Evolutionary conservation across 225 moss, liverwort and hornwort genomes (phyloP).

Genomic region (Physcomitrium patens): DNA sequence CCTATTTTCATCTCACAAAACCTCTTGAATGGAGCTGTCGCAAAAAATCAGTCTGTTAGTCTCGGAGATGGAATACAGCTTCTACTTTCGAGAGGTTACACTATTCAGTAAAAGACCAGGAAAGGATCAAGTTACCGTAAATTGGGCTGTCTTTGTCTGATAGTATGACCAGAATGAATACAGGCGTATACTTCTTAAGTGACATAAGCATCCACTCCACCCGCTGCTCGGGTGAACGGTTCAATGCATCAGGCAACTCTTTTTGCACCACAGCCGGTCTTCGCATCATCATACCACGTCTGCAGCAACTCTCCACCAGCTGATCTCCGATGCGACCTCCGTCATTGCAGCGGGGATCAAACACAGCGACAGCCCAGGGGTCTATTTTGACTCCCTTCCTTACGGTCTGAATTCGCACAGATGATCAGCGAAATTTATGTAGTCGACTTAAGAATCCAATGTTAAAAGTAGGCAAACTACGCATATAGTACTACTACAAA

Average conservation of each 20-base stretch:
- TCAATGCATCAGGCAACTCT: conserved; percentile 21
- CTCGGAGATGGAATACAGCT: too few relatives aligned
- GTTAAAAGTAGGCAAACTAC: neutral
- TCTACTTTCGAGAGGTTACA: too few relatives aligned
- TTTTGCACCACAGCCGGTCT: conserved; percentile 39
- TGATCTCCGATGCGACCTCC: conserved; percentile 36
- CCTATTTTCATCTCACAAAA: conserved; percentile 54
- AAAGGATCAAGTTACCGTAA: conserved; percentile 42
- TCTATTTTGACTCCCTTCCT: conserved; percentile 32
- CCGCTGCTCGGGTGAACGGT: conserved; percentile 46
- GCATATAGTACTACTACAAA: neutral
- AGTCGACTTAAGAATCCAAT: too few relatives aligned
- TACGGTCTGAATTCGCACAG: conserved; percentile 48
- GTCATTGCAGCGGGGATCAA: conserved; percentile 39
- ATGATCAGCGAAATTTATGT: neutral
- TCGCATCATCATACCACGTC: conserved; percentile 62
- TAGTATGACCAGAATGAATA: conserved; percentile 66
- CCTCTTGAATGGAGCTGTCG: conserved; percentile 70
- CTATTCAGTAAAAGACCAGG: neutral
- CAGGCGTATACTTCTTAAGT: conserved; percentile 28
- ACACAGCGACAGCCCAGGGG: conserved; percentile 67
- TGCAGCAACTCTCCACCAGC: conserved; percentile 47
- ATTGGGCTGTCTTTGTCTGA: conserved; percentile 74
- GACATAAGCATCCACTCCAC: conserved; percentile 39
- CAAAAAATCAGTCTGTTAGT: neutral